Conservation (phyloP, 2,329 filamentous ascomycete genomes). For the Fusarium newnesense region DNA sequence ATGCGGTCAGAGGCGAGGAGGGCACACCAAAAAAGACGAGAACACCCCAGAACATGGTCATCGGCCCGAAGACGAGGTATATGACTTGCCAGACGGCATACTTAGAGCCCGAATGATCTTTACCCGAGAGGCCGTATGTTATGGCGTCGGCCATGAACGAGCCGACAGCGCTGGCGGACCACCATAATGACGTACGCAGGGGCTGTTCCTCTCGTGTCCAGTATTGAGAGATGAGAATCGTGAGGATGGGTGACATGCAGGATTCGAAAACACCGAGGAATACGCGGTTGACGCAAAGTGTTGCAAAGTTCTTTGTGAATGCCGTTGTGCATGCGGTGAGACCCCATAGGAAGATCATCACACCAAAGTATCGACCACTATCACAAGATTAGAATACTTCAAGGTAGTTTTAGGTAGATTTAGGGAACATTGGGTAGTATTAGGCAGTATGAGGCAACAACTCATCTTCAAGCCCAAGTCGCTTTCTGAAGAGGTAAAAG, state of each 20-base stretch:
- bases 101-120: neutral
- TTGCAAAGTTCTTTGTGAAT: neutral
- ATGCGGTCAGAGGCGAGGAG: accelerated
- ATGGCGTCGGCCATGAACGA: neutral
- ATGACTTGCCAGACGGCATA: neutral
- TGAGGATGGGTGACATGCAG: neutral
- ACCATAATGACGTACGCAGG: neutral
- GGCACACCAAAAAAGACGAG: neutral
- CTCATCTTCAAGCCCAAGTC: no score
- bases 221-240: neutral
- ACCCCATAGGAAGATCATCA: neutral
- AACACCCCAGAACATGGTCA: neutral
- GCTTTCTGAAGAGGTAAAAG: no score
- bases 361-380: neutral
- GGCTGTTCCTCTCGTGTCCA: neutral
- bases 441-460: no score
- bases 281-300: neutral
- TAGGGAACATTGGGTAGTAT: no score
- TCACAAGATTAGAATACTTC: accelerated
- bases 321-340: neutral
- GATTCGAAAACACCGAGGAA: neutral
- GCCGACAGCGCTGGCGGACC: neutral
- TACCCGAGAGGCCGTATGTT: neutral
- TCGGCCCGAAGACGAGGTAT: neutral
- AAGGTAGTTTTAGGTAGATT: no score